A percentile compares a stretch with the other conserved stretches of the same genome.
Conservation (phyloP, 148 eudicot genomes). For the Fagopyrum esculentum region DNA sequence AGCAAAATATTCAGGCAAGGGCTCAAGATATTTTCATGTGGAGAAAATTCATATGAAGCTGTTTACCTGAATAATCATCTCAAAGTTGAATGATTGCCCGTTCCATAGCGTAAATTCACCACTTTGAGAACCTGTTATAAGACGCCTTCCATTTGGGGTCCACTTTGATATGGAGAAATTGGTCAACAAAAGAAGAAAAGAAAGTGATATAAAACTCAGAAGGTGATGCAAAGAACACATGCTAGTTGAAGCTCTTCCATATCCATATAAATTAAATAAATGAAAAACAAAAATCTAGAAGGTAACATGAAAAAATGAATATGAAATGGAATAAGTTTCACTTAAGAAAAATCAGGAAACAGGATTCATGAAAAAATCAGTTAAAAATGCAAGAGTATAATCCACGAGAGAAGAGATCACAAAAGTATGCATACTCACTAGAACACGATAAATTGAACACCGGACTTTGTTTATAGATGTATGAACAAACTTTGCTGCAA, state of each 20-base stretch:
- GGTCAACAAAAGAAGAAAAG: constrained; percentile 16
- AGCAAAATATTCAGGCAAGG: not conserved
- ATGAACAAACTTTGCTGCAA: constrained; percentile 90
- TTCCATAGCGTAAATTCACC: constrained; percentile 99
- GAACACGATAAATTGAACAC: constrained; percentile 88
- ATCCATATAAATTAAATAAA: not conserved
- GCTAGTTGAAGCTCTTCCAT: not conserved
- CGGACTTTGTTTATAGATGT: constrained; percentile 91
- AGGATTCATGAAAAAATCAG: not conserved
- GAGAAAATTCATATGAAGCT: not conserved
- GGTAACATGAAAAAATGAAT: not conserved
- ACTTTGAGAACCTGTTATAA: constrained; percentile 93
- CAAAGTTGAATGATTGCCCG: constrained; percentile 97
- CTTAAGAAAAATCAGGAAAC: not conserved
- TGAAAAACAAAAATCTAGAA: not conserved
- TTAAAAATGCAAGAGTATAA: not conserved
- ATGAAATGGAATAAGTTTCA: not conserved
- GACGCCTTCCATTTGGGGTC: constrained; percentile 98
- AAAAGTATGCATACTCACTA: constrained; percentile 44
- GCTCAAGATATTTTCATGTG: not conserved
- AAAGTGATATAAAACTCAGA: not conserved
- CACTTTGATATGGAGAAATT: constrained; percentile 46
- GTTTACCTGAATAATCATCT: constrained; percentile 94
- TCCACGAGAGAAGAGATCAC: not conserved
- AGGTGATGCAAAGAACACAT: not conserved